phyloP scores from a whole-genome alignment of 495 filamentous ascomycete genomes.

The Margaritispora aquatica region DNA sequence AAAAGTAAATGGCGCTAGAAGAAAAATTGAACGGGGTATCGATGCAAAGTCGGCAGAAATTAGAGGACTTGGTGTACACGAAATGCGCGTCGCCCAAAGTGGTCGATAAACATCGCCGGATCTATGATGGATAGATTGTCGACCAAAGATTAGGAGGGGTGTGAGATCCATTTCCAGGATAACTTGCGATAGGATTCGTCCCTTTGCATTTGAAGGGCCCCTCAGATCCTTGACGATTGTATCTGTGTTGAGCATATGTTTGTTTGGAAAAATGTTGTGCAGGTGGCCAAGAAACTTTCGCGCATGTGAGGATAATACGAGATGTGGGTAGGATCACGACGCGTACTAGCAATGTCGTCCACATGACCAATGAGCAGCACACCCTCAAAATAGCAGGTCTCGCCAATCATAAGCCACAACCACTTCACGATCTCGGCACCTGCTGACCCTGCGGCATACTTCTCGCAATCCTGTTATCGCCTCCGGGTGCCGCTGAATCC shows the following conservation, averaged over 20 bases:
- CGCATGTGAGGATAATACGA: conserved; percentile 16
- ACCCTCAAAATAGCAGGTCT: conserved; percentile 9
- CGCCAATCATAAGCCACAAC: conserved; percentile 11
- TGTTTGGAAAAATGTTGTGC: conserved; percentile 2
- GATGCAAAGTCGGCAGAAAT: background rate
- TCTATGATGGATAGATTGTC: too few relatives aligned
- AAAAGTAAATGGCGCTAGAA: too few relatives aligned
- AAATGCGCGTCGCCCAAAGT: background rate
- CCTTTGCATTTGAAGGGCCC: too few relatives aligned
- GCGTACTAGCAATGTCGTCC: background rate
- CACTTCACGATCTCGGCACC: conserved; percentile 14
- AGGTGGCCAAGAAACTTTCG: background rate
- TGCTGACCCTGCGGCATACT: conserved; percentile 18
- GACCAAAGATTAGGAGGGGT: too few relatives aligned
- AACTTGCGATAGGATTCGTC: background rate
- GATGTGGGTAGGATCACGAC: conserved; percentile 1
- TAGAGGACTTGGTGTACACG: background rate
- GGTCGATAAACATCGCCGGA: too few relatives aligned
- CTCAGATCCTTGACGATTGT: background rate
- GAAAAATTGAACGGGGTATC: background rate
- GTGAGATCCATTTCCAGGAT: background rate
- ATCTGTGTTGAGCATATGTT: background rate
- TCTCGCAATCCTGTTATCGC: conserved; percentile 7
- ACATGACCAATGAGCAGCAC: conserved; percentile 20
- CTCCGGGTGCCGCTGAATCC: conserved; percentile 1